These are phyloP conservation scores for Chlorella sp. DNA, from an alignment of 139 green algal genomes.

Conservation along the genomic window DNA sequence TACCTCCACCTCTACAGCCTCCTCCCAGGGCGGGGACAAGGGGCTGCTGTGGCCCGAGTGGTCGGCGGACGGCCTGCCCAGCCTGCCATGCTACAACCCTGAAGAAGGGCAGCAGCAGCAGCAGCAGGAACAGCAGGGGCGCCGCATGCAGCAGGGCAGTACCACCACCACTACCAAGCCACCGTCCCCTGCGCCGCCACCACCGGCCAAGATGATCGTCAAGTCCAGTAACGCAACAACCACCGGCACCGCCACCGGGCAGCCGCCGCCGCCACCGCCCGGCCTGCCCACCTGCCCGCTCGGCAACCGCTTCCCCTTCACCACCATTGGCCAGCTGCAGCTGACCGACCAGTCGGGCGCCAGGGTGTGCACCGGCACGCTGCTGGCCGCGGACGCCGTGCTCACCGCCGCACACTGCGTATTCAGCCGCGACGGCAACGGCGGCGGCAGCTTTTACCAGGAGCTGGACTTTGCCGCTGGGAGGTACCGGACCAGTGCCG, in stretches of 20 bases:
- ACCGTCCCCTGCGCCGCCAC: no score
- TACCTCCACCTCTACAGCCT: no score
- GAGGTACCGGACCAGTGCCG: constrained; percentile 23
- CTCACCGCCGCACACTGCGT: constrained; percentile 50
- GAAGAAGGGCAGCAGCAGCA: background rate
- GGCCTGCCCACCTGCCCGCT: background rate
- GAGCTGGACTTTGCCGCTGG: constrained; percentile 33
- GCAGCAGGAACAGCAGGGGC: background rate
- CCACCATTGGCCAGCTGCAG: constrained; percentile 40
- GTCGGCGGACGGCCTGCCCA: background rate
- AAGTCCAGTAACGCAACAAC: background rate
- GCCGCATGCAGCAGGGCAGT: no score
- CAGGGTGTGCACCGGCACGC: constrained; percentile 38
- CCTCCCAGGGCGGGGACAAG: no score
- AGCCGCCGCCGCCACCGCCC: background rate
- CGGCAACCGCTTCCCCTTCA: constrained; percentile 33
- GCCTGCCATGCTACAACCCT: background rate
- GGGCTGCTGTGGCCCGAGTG: no score
- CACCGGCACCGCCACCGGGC: background rate
- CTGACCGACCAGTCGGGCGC: constrained; percentile 22
- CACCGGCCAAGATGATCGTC: no score
- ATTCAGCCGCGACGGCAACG: constrained; percentile 23
- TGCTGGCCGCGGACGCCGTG: constrained; percentile 39
- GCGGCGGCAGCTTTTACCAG: constrained; percentile 29
- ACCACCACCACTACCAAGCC: background rate